Evolutionary conservation across 2,329 filamentous ascomycete genomes (phyloP), one percentile per base, ranked within the genome.

Genomic region (Aspergillus hortae): DNA sequence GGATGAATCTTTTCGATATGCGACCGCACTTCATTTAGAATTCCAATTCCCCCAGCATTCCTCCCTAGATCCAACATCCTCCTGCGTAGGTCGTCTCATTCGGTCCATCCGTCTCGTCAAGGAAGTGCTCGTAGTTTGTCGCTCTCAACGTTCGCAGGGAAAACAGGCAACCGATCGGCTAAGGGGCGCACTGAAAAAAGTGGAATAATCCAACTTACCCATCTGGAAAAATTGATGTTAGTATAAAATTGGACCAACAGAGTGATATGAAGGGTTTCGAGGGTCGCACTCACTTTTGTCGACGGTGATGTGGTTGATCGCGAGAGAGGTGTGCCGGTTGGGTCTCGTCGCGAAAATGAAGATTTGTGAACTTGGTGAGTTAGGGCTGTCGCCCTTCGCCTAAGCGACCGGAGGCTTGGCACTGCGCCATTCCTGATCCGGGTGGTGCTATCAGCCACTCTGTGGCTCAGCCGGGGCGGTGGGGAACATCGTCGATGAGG

Each of bases 191-290:
- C 57, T 61, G 63, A 53, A 55, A 56, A 51, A 53, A 51, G 27
- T 52, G 58, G 57, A 59, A 64, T 56, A 60, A 19, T 56, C 58
- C 54, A 69, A 79, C 82, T 83, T 80, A 85, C 82, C 82, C 82
- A 85, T 85, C 82, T 85, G 67, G 58, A 64, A 55, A 56, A 52
- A 59, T 45, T 49, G 58, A 51, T 61, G 62, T 68, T 61, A 66
- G 66, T 59, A 61, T 58, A 46, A 58, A 53, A 54, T 53, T 52
- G 52, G 52, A 46, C 56, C 51, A 53, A 55, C 47, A 33, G 43
- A 53, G 51, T 54, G 40, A 47, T 21, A 38, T n/a, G 35, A 38
- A 15, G 35, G 35, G 35, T 38, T 38, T 38, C 14, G 32, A 64
- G 44, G 51, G 48, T 48, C 46, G 32, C 53, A 58, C 61, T 75